Base-by-base conservation (phyloP, 306 rosid species). In the Fragaria vesca region DNA sequence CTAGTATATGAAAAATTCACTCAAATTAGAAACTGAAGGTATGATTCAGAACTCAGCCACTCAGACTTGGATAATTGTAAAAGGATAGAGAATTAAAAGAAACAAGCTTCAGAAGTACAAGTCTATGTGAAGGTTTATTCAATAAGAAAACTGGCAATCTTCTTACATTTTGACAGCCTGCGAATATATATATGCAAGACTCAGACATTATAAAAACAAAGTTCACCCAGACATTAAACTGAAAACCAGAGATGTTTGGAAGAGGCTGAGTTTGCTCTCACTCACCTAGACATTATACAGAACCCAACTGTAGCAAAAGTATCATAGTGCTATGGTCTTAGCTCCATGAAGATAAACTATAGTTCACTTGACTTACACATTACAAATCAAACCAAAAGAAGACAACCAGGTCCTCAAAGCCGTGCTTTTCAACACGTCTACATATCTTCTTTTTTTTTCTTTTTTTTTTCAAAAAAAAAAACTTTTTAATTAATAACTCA, bases 1-100 rank as follows among this genome's bases (percentile, higher is more conserved):
- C 96, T 87, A n/a, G 40, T 54, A 40, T 2, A 52, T 12, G 17
- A 51, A 45, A 61, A 16, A 28, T 18, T 40, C 12, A 18, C 45
- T 24, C 20, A 43, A 10, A 58, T 74, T 15, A 26, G 52, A 26
- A 45, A 26, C 20, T 36, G 16, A 24, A 28, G 6, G 69, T 45
- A 60, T 15, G 58, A 60, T 43, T 13, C 68, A 57, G 12, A 63
- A 42, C 26, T 58, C 48, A 0, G 51, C 15, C 15, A n/a, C 38
- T 18, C n/a, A 3, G n/a, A 72, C 73, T 48, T 50, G 12, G 18
- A 73, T 55, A 26, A 24, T 16, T 9, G 24, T 40, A 26, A 13
- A 50, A 58, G 40, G 3, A 18, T 15, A 74, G 26, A 45, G 70
- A 61, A 42, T 12, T 36, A 58, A 10, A 38, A 28, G 28, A 26